Conservation (phyloP, 768 basidiomycete species). For the Mycena albidolilacea region DNA sequence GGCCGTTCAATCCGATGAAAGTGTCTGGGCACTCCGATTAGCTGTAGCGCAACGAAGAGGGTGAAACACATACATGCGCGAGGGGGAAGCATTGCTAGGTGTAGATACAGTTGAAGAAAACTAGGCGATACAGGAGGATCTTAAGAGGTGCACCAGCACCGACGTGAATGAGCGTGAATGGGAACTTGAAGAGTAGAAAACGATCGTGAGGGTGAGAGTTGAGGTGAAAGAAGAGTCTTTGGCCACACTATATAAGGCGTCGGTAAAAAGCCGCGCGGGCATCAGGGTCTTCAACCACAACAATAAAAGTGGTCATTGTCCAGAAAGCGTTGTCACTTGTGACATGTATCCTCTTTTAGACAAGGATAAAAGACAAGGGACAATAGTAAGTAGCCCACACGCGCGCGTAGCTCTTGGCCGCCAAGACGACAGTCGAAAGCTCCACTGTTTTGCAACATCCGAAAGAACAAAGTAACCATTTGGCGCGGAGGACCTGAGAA, state of each 20-base stretch:
- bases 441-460: neutral
- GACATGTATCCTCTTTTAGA: slow-evolving; percentile 13
- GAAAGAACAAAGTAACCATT: neutral
- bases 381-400: slow-evolving; percentile 5
- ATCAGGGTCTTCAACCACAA: neutral
- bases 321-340: slow-evolving; percentile 9
- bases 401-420: slow-evolving; percentile 2
- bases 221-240: neutral
- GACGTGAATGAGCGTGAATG: slow-evolving; percentile 38
- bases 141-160: slow-evolving; percentile 40
- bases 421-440: neutral
- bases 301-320: slow-evolving; percentile 21
- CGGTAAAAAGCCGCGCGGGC: slow-evolving; percentile 5
- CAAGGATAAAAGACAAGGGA: no score
- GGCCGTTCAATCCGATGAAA: slow-evolving; percentile 85
- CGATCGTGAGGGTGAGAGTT: slow-evolving; percentile 7
- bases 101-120: slow-evolving; percentile 28
- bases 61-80: slow-evolving; percentile 62
- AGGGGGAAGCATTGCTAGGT: slow-evolving; percentile 56
- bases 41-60: neutral
- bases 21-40: slow-evolving; percentile 53
- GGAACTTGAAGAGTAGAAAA: neutral
- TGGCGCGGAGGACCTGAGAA: no score
- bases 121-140: slow-evolving; percentile 34
- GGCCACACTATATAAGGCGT: slow-evolving; percentile 3